phyloP scores from a whole-genome alignment of 2,329 filamentous ascomycete genomes.

The Exophiala sp. region DNA sequence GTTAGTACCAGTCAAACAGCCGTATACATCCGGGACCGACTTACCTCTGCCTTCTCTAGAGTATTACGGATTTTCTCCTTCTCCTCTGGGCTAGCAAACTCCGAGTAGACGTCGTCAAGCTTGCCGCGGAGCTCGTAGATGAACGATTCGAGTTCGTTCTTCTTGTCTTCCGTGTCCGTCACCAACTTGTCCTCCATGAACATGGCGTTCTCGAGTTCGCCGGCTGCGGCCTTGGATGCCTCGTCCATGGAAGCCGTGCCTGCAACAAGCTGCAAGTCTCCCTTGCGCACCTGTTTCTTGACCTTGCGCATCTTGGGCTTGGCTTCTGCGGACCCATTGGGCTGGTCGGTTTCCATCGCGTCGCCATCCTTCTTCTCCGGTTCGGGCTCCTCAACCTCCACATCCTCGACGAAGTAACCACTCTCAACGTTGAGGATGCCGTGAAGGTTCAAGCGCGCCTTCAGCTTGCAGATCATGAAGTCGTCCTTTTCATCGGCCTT shows the following conservation, averaged over 20 bases:
- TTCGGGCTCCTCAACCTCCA: conserved; percentile 91
- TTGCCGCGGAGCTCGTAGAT: conserved; percentile 97
- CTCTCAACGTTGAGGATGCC: conserved; percentile 94
- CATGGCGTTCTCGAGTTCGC: conserved; percentile 84
- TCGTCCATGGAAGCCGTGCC: conserved; percentile 76
- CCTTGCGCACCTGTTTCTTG: conserved; percentile 98
- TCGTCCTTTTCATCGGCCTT: conserved; percentile 85
- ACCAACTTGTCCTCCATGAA: conserved; percentile 98
- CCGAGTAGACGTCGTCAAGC: conserved; percentile 83
- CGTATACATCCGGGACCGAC: conserved; percentile 30
- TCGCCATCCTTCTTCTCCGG: conserved; percentile 66
- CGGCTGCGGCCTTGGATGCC: conserved; percentile 57
- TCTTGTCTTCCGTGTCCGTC: conserved; percentile 96
- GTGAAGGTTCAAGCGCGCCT: conserved; percentile 93
- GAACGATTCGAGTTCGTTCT: conserved; percentile 97
- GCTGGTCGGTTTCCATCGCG: conserved; percentile 75
- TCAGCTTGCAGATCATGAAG: conserved; percentile 99
- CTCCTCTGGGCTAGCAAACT: conserved; percentile 86
- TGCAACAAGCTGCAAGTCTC: conserved; percentile 79
- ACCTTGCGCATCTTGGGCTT: conserved; percentile 89
- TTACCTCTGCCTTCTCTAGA: conserved; percentile 79
- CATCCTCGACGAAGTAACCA: conserved; percentile 96
- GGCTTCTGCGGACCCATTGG: conserved; percentile 56
- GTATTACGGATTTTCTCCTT: conserved; percentile 79
- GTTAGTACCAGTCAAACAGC: conserved; percentile 24